A percentile compares a stretch with the other conserved stretches of the same genome.
phyloP scores from a whole-genome alignment of 352 stramenopile species.

The Pythium utonaiense region DNA sequence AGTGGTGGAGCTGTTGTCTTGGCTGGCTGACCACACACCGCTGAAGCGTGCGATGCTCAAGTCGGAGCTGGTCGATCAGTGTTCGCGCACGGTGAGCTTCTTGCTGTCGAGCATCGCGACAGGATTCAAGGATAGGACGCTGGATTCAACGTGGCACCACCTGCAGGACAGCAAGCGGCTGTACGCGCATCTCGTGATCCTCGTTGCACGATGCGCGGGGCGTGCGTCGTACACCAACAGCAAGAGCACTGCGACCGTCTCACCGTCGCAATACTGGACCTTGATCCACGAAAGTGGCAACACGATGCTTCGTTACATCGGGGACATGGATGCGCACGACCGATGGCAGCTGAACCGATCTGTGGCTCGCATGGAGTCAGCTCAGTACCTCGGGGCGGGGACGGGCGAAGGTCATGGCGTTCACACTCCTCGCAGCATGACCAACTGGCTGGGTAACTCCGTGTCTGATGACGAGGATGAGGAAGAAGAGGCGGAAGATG shows the following conservation, averaged over 20 bases:
- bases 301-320: slow-evolving; percentile 47
- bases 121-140: slow-evolving; percentile 38
- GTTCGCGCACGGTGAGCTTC: slow-evolving; percentile 61
- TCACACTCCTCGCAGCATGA: not conserved
- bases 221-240: slow-evolving; percentile 1
- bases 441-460: slow-evolving; percentile 3
- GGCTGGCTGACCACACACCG: slow-evolving; percentile 45
- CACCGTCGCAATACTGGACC: slow-evolving; percentile 62
- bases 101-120: slow-evolving; percentile 41
- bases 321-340: slow-evolving; percentile 57
- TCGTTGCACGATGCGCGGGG: slow-evolving; percentile 55
- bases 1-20: slow-evolving; percentile 59
- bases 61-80: slow-evolving; percentile 56
- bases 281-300: slow-evolving; percentile 46
- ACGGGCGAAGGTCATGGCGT: not conserved
- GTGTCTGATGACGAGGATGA: slow-evolving; percentile 5
- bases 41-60: slow-evolving; percentile 48
- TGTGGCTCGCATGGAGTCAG: slow-evolving; percentile 56
- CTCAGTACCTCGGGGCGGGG: slow-evolving; percentile 33
- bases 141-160: slow-evolving; percentile 49
- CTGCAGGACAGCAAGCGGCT: slow-evolving; percentile 54
- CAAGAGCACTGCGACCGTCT: slow-evolving; percentile 23
- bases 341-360: slow-evolving; percentile 54
- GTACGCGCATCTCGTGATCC: slow-evolving; percentile 54
- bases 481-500: slow-evolving; percentile 18